Conservation (phyloP, 164 flowering plant species). For the Warburgia ugandensis region DNA sequence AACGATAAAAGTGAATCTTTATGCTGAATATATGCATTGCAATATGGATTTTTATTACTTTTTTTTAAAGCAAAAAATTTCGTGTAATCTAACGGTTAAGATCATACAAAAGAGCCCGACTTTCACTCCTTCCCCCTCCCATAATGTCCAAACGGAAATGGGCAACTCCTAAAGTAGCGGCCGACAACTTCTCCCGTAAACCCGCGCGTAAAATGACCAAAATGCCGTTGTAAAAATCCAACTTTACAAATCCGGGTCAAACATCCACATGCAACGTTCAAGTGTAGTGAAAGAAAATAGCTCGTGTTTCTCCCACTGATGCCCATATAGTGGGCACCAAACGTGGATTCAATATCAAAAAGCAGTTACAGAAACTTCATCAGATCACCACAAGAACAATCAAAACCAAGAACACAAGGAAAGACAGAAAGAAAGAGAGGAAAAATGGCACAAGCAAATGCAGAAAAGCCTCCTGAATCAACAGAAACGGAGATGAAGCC, state of each 20-base stretch:
- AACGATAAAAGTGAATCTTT: too few relatives aligned
- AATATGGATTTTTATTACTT: too few relatives aligned
- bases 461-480: constrained; percentile 17
- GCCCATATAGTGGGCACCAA: constrained; percentile 31
- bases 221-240: constrained; percentile 4
- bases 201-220: too few relatives aligned
- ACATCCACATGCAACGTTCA: constrained; percentile 11
- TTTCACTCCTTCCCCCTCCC: too few relatives aligned
- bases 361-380: constrained; percentile 32
- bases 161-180: too few relatives aligned
- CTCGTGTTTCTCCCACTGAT: background rate
- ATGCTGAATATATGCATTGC: too few relatives aligned
- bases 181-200: too few relatives aligned
- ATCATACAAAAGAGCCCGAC: too few relatives aligned
- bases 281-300: constrained; percentile 8
- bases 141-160: too few relatives aligned
- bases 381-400: background rate
- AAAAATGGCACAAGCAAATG: constrained; percentile 14
- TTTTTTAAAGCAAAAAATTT: too few relatives aligned
- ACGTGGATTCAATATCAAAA: constrained; percentile 29
- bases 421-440: background rate
- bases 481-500: constrained; percentile 12
- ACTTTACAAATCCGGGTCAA: constrained; percentile 16
- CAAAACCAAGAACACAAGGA: constrained; percentile 1
- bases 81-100: too few relatives aligned